Percentiles rank a stretch among this genome's conserved stretches.
Conservation (phyloP, 2,329 filamentous ascomycete genomes). For the Arthrocladium fulminans region DNA sequence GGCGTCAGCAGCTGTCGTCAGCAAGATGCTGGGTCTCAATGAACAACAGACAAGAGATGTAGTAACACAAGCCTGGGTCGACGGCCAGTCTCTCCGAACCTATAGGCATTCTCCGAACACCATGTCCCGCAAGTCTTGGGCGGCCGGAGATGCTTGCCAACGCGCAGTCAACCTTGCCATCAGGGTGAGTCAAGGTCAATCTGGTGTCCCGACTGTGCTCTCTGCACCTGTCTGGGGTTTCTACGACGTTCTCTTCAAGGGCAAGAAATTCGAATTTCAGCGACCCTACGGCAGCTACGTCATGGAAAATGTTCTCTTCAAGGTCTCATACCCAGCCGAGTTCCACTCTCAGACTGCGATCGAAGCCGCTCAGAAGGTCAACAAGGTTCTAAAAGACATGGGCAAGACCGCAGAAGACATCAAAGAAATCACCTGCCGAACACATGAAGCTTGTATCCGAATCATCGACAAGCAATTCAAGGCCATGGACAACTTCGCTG, state of each 20-base stretch:
- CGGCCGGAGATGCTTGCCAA: conserved; percentile 95
- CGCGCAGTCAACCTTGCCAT: conserved; percentile 83
- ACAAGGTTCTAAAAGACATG: conserved; percentile 68
- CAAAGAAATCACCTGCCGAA: conserved; percentile 85
- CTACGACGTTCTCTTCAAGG: conserved; percentile 96
- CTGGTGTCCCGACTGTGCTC: conserved; percentile 83
- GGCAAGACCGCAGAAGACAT: conserved; percentile 93
- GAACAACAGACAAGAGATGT: conserved; percentile 91
- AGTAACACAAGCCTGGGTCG: conserved; percentile 94
- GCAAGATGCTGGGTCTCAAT: conserved; percentile 83
- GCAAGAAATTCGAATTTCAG: conserved; percentile 93
- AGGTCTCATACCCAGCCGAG: conserved; percentile 92
- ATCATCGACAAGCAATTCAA: conserved; percentile 99
- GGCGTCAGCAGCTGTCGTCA: conserved; percentile 84
- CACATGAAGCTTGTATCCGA: conserved; percentile 94
- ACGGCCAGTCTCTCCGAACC: conserved; percentile 89
- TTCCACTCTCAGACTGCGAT: conserved; percentile 78
- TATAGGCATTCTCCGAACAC: conserved; percentile 98
- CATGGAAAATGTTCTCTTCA: conserved; percentile 99
- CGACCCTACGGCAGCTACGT: conserved; percentile 95
- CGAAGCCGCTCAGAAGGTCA: conserved; percentile 83
- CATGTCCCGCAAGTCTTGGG: conserved; percentile 99
- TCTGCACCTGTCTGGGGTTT: conserved; percentile 94
- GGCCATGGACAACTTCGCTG: conserved; percentile 99
- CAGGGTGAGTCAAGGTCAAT: conserved; percentile 85